Conservation (phyloP, 345 rosid species). For the Trapa incisa region DNA sequence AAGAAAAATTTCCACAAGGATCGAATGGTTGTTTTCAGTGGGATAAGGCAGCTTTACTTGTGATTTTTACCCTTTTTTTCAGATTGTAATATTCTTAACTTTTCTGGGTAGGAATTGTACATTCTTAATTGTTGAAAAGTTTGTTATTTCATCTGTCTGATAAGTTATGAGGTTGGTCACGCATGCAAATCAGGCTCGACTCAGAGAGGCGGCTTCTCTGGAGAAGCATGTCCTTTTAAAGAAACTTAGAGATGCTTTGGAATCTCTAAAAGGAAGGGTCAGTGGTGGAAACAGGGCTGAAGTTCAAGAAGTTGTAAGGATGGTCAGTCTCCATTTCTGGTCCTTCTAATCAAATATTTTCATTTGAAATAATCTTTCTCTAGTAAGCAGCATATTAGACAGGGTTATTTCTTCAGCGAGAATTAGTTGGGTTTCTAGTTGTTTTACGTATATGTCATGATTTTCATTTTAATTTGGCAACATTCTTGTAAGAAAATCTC, state of each 20-base stretch:
- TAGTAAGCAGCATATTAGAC: too few species aligned
- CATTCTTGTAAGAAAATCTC: background rate
- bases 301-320: constrained; percentile 13
- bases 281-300: constrained; percentile 13
- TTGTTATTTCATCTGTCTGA: background rate
- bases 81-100: background rate
- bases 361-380: background rate
- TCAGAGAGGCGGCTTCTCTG: constrained; percentile 83
- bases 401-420: too few species aligned
- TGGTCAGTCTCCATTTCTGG: constrained; percentile 11
- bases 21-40: background rate
- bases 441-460: background rate
- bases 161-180: background rate
- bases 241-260: constrained; percentile 18
- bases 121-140: background rate
- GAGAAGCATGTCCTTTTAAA: constrained; percentile 78
- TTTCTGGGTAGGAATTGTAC: too few species aligned
- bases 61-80: background rate
- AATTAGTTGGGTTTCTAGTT: background rate
- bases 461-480: background rate
- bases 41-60: background rate
- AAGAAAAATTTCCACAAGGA: background rate
- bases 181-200: constrained; percentile 55
- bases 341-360: background rate
- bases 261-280: constrained; percentile 40